These are phyloP conservation scores for Astrocystis sublimbata DNA, from an alignment of 495 filamentous ascomycete genomes.

Conservation along the genomic window DNA sequence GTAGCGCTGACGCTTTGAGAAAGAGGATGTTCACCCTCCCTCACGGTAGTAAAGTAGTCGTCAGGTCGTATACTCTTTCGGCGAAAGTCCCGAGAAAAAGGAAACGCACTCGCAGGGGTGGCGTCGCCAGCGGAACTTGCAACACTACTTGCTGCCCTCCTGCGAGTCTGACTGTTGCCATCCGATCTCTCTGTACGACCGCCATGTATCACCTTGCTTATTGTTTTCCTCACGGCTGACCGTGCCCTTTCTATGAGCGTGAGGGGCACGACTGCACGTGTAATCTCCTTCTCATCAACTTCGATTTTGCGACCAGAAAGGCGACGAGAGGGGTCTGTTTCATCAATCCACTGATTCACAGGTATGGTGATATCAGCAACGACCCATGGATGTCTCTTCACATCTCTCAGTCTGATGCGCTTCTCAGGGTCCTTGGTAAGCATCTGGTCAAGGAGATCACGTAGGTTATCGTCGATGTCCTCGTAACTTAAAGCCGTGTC, in stretches of 20 bases:
- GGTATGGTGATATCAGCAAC: conserved; percentile 71
- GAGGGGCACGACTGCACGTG: conserved; percentile 84
- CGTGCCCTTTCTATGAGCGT: conserved; percentile 77
- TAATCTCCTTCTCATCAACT: conserved; percentile 87
- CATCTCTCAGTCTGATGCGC: conserved; percentile 85
- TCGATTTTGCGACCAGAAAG: conserved; percentile 88
- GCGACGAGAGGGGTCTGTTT: conserved; percentile 81
- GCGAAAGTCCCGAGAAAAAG: conserved; percentile 51
- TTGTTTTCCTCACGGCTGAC: conserved; percentile 67
- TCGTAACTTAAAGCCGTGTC: conserved; percentile 80
- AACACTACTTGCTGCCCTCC: conserved; percentile 59
- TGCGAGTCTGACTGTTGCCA: conserved; percentile 51
- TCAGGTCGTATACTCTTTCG: conserved; percentile 72
- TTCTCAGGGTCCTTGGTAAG: conserved; percentile 86
- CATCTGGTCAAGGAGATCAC: conserved; percentile 77
- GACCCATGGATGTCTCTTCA: conserved; percentile 96
- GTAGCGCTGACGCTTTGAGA: conserved; percentile 78
- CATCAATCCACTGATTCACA: conserved; percentile 79
- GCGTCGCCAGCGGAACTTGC: conserved; percentile 54
- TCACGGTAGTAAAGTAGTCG: conserved; percentile 61
- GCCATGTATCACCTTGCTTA: conserved; percentile 60
- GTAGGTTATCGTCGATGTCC: conserved; percentile 76
- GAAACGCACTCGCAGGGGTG: conserved; percentile 36
- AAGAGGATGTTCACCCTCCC: conserved; percentile 71
- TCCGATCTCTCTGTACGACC: conserved; percentile 54